Evolutionary conservation across 345 rosid genomes (phyloP).

Genomic region (Lenwebbia sp.): DNA sequence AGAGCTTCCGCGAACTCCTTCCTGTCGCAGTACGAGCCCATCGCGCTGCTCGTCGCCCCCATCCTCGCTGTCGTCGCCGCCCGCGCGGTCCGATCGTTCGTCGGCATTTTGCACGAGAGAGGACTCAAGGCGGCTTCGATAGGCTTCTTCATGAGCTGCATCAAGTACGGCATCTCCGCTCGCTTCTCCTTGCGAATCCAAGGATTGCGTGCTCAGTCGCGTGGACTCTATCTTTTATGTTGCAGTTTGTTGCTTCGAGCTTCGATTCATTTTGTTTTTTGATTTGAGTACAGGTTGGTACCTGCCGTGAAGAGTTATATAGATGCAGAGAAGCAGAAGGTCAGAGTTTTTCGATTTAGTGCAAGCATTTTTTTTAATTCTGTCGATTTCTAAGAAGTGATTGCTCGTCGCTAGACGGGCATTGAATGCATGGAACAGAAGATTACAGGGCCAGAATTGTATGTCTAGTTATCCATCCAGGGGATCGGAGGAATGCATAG

Average conservation of each 20-base stretch:
- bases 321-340: conserved; percentile 95
- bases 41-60: conserved; percentile 50
- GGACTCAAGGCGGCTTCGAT: conserved; percentile 49
- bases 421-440: neutral
- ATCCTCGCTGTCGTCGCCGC: conserved; percentile 54
- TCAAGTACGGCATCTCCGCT: conserved; percentile 37
- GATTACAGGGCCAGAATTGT: neutral
- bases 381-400: neutral
- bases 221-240: neutral
- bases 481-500: neutral
- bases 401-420: neutral
- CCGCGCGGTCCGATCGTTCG: conserved; percentile 31
- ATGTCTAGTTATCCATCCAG: neutral
- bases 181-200: neutral
- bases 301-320: conserved; percentile 76
- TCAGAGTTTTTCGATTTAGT: conserved; percentile 8
- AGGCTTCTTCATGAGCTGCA: conserved; percentile 36
- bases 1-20: conserved; percentile 49
- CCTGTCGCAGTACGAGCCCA: conserved; percentile 65
- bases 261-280: neutral
- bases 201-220: neutral
- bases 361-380: neutral
- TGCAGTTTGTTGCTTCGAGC: neutral
- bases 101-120: conserved; percentile 36
- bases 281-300: conserved; percentile 35